phyloP scores from a whole-genome alignment of 352 stramenopile genomes.

The Plasmopara viticola region DNA sequence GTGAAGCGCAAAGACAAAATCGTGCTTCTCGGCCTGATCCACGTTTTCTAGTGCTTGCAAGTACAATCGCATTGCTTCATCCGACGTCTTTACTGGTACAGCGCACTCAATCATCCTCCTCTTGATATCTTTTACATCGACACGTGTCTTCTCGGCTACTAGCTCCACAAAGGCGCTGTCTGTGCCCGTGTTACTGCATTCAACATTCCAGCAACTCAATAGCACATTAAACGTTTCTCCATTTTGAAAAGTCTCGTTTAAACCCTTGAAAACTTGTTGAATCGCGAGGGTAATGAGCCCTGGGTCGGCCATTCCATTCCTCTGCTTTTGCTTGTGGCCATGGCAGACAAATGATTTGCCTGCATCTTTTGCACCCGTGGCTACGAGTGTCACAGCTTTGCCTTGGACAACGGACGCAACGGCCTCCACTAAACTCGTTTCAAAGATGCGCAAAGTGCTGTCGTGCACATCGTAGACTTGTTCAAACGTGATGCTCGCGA shows the following conservation, averaged over 20 bases:
- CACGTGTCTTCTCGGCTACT: background rate
- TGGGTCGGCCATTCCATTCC: constrained; percentile 4
- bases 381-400: constrained; percentile 34
- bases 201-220: constrained; percentile 22
- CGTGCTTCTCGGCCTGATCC: constrained; percentile 8
- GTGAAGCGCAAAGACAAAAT: constrained; percentile 43
- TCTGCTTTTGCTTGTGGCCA: constrained; percentile 24
- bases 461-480: constrained; percentile 51
- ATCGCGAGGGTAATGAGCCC: constrained; percentile 36
- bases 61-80: constrained; percentile 34
- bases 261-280: constrained; percentile 25
- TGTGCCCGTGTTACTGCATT: background rate
- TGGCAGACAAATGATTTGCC: constrained; percentile 67
- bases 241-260: constrained; percentile 5
- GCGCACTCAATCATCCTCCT: constrained; percentile 20
- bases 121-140: constrained; percentile 6
- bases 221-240: constrained; percentile 14
- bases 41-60: constrained; percentile 17
- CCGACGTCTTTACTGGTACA: constrained; percentile 22
- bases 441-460: constrained; percentile 36
- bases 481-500: constrained; percentile 75
- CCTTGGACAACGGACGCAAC: constrained; percentile 28
- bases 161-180: constrained; percentile 17
- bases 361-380: constrained; percentile 33
- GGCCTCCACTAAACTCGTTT: constrained; percentile 27